Base-by-base conservation (phyloP, 192 early-diverging fungal genomes). In the Umbelopsis sp. region DNA sequence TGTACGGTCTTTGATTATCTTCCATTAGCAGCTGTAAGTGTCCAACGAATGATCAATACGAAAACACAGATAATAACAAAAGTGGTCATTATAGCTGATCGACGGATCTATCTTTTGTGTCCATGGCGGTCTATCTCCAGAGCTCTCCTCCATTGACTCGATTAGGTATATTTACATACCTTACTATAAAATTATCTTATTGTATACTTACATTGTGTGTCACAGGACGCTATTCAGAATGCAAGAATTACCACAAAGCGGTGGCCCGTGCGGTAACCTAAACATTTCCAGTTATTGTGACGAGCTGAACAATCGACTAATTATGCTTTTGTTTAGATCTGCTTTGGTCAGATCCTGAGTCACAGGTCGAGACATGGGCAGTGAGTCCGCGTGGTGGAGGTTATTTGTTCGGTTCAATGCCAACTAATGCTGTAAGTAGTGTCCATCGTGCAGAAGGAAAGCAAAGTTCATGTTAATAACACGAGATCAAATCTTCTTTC, bases 1-100 rank as follows among this genome's bases (percentile, higher is more conserved):
- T 96, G 94, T 74, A 90, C 90, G 21, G 93, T 96, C 11, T 96
- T 96, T 80, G 94, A 96, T 77, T 95, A 93, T 75, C 77, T 96
- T 25, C 92, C 95, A 13, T 80, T 96, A 47, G 94, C 93, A n/a
- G 94, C 94, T 67, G 93, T 95, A 85, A 68, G 87, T 75, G 7
- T 8, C 35, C 10, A 27, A n/a, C 66, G 18, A 16, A 27, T 12
- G 61, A 45, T 4, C 10, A 13, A 23, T 21, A 47, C 15, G 15
- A 20, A 13, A 45, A 4, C 8, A 41, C 3, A 12, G 8, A 22
- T 35, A 18, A 37, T 37, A 15, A 35, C 55, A 33, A 25, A 37
- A 23, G 0, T 73, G 4, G 55, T 49, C 10, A 22, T 48, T 7
- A 15, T 69, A 95, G 94, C 89, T 96, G 70, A 88, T 96, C 46